Conservation (phyloP, 495 filamentous ascomycete species). For the Collariella sp. region DNA sequence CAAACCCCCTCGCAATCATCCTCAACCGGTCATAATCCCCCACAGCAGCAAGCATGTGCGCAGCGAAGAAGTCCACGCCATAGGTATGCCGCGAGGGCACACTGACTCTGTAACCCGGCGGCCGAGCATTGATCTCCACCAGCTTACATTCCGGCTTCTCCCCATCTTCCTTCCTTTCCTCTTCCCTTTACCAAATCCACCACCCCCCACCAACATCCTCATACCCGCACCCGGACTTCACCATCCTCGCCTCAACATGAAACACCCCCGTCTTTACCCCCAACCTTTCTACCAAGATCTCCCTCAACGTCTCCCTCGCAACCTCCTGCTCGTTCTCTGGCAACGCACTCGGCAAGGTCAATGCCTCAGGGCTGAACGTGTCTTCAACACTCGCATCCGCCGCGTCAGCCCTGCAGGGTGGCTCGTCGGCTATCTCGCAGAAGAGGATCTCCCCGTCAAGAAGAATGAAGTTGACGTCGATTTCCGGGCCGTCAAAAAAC, state of each 20-base stretch:
- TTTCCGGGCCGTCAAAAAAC: conserved; percentile 39
- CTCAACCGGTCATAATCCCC: conserved; percentile 22
- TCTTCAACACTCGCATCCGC: conserved; percentile 14
- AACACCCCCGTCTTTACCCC: conserved; percentile 31
- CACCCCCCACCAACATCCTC: conserved; percentile 11
- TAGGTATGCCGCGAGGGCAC: conserved; percentile 26
- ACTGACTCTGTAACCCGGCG: conserved; percentile 27
- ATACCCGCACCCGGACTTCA: conserved; percentile 27
- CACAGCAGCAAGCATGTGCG: conserved; percentile 27
- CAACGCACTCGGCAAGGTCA: conserved; percentile 34
- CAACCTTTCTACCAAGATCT: conserved; percentile 21
- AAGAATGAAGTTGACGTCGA: conserved; percentile 46
- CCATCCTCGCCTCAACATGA: conserved; percentile 27
- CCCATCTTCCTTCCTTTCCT: not conserved
- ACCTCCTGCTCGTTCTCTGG: conserved; percentile 28
- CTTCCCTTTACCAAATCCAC: not conserved
- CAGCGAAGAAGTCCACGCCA: conserved; percentile 36
- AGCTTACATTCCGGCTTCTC: conserved; percentile 22
- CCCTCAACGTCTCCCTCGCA: conserved; percentile 21
- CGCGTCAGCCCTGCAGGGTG: conserved; percentile 39
- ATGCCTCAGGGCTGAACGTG: conserved; percentile 33
- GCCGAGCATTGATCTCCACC: conserved; percentile 35
- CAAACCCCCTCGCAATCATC: conserved; percentile 22
- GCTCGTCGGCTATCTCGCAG: conserved; percentile 44
- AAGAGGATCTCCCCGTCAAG: conserved; percentile 43